Conservation (phyloP, 257 asterid species). For the Anisodus tanguticus region DNA sequence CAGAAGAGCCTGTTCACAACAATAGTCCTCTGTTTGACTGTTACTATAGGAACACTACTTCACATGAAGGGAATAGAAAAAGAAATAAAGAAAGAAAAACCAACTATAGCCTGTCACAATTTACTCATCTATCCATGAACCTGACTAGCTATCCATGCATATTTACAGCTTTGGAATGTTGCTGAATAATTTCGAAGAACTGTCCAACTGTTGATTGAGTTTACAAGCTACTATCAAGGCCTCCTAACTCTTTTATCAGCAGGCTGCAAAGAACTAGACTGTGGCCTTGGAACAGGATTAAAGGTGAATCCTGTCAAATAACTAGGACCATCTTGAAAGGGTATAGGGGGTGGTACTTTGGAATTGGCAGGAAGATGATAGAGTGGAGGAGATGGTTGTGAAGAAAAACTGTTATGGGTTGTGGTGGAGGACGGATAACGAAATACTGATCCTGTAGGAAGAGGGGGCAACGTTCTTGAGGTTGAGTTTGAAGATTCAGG, state of each 20-base stretch:
- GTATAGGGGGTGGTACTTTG: conserved; percentile 26
- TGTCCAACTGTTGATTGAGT: neutral
- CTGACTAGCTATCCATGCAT: conserved; percentile 23
- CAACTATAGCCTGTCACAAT: conserved; percentile 11
- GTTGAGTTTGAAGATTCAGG: neutral
- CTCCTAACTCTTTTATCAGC: conserved; percentile 32
- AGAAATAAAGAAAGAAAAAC: neutral
- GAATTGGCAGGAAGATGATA: conserved; percentile 22
- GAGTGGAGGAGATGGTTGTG: conserved; percentile 22
- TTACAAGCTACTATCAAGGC: conserved; percentile 13
- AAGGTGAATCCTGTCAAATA: conserved; percentile 31
- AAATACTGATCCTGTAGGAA: conserved; percentile 11
- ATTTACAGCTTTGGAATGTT: conserved; percentile 14
- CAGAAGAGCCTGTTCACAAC: conserved; percentile 17
- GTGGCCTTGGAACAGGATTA: conserved; percentile 23
- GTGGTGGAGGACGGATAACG: conserved; percentile 23
- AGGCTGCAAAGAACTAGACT: conserved; percentile 21
- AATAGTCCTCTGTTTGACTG: neutral
- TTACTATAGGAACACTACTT: neutral
- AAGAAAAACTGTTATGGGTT: neutral
- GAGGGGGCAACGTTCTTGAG: conserved; percentile 20
- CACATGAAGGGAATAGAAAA: neutral
- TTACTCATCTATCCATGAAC: conserved; percentile 19
- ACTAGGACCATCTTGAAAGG: conserved; percentile 29
- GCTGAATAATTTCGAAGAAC: conserved; percentile 9